Conservation (phyloP, 345 rosid species). For the Murraya paniculata region DNA sequence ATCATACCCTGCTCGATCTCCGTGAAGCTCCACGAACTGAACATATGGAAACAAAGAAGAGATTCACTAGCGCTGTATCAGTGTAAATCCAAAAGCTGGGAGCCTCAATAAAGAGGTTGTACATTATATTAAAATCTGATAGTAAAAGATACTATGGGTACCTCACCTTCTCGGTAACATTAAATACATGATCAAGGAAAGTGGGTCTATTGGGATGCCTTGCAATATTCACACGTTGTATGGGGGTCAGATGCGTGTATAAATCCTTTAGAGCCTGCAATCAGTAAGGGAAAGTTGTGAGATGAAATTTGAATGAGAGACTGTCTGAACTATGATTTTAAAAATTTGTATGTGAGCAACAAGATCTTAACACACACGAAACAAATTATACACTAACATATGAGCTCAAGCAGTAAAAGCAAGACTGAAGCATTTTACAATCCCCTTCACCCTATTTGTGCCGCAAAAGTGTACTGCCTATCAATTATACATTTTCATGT, state of each 20-base stretch:
- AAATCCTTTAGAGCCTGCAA: conserved; percentile 79
- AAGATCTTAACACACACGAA: neutral
- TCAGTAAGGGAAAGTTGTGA: conserved; percentile 11
- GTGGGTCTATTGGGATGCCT: conserved; percentile 98
- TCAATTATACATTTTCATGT: neutral
- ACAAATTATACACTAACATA: neutral
- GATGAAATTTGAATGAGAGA: conserved; percentile 13
- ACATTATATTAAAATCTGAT: neutral
- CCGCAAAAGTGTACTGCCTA: neutral
- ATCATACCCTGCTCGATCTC: conserved; percentile 96
- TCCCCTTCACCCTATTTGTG: neutral
- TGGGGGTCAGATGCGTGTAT: conserved; percentile 77
- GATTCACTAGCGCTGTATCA: neutral
- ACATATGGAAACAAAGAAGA: conserved; percentile 15
- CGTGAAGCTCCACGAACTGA: conserved; percentile 98
- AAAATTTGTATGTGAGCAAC: neutral
- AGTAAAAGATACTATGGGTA: conserved; percentile 13
- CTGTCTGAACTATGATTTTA: neutral
- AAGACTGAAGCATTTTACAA: conserved; percentile 4
- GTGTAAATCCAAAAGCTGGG: neutral
- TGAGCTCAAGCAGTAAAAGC: neutral
- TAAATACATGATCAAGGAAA: conserved; percentile 89
- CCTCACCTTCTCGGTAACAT: conserved; percentile 85
- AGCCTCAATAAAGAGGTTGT: conserved; percentile 2
- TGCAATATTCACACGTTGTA: conserved; percentile 92